Conservation (phyloP, 306 rosid species). For the Luffa aegyptiaca region DNA sequence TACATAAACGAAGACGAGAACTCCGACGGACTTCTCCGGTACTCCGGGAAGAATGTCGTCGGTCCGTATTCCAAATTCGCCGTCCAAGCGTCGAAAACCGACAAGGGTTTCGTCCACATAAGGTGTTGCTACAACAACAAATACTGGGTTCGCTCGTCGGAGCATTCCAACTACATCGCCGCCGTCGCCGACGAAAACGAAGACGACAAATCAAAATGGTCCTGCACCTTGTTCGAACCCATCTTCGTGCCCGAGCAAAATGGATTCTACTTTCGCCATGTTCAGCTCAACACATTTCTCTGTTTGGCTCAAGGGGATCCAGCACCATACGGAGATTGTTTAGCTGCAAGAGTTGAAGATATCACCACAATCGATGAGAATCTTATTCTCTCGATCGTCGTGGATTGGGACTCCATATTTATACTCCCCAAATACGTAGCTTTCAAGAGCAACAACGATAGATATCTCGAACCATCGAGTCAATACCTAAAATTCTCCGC, state of each 20-base stretch:
- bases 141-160: not conserved
- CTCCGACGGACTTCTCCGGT: not conserved
- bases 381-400: not conserved
- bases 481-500: not conserved
- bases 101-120: not conserved
- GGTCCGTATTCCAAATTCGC: slow-evolving; percentile 11
- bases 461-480: not conserved
- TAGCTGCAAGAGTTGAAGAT: not conserved
- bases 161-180: not conserved
- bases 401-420: slow-evolving; percentile 1
- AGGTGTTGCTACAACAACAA: slow-evolving; percentile 6
- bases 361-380: no score
- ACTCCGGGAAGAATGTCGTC: not conserved
- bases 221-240: slow-evolving; percentile 10
- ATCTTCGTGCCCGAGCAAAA: not conserved
- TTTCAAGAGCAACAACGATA: not conserved
- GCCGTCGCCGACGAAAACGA: not conserved
- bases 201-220: not conserved
- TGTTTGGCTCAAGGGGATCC: not conserved
- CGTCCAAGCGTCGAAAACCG: not conserved
- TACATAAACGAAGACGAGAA: not conserved
- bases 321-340: not conserved
- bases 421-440: not conserved
- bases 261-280: not conserved
- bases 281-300: not conserved